A percentile compares a stretch with the other conserved stretches of the same genome.
Evolutionary conservation across 2,329 filamentous ascomycete species (phyloP).

Genomic region (Elsinoe batatas): DNA sequence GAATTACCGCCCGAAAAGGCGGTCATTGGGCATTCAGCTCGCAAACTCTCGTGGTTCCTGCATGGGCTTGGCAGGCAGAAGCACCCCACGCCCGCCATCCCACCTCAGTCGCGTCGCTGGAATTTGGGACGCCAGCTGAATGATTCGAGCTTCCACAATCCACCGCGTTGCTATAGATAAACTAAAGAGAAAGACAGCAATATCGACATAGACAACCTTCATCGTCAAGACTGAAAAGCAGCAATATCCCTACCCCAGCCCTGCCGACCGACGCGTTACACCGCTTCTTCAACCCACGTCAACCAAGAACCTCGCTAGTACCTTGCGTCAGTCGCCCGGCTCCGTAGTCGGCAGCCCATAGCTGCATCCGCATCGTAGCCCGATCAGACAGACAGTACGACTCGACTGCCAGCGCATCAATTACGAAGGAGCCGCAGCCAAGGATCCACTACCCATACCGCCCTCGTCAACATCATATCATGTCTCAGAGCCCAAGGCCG

Average conservation of each 20-base stretch:
- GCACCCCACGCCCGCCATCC: not conserved
- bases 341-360: constrained; percentile 11
- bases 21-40: constrained; percentile 6
- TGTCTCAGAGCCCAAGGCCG: constrained; percentile 52
- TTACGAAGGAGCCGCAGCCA: constrained; percentile 52
- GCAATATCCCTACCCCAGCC: not conserved
- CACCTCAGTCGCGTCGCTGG: constrained; percentile 1
- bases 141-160: not conserved
- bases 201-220: not conserved
- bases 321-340: constrained; percentile 14
- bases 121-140: constrained; percentile 3
- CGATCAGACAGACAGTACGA: constrained; percentile 16
- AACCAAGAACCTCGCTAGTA: constrained; percentile 3
- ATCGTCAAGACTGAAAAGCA: constrained; percentile 1
- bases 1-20: not conserved
- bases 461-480: constrained; percentile 13
- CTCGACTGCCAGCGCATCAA: constrained; percentile 25
- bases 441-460: constrained; percentile 44
- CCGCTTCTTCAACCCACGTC: constrained; percentile 2
- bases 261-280: constrained; percentile 12
- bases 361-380: not conserved
- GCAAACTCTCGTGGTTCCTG: not conserved
- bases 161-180: not conserved
- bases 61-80: constrained; percentile 4
- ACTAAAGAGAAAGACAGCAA: not conserved